Conservation (phyloP, 371 early-diverging fungal species). For the Mortierella sp. region DNA sequence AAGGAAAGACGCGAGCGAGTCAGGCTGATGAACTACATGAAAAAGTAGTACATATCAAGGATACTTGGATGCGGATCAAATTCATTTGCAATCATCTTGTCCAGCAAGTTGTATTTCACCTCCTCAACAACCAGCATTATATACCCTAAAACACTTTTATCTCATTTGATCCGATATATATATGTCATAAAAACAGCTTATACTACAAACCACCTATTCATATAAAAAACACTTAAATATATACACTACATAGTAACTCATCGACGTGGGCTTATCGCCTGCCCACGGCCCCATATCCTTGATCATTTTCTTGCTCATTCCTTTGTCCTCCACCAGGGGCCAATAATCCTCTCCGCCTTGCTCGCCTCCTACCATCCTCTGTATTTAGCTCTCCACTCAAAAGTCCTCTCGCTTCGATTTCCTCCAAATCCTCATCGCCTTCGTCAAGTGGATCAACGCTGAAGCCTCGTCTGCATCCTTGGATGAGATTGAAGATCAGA, state of each 20-base stretch:
- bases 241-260: not conserved
- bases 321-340: not conserved
- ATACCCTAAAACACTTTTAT: not conserved
- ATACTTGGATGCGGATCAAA: conserved; percentile 3
- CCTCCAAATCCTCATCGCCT: conserved; percentile 24
- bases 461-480: conserved; percentile 35
- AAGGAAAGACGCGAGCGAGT: conserved; percentile 37
- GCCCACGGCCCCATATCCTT: conserved; percentile 1
- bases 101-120: not conserved
- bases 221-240: not conserved
- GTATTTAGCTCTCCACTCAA: conserved; percentile 13
- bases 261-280: not conserved
- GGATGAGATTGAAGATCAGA: conserved; percentile 55
- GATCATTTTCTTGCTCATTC: not conserved
- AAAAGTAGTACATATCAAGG: conserved; percentile 11
- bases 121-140: not conserved
- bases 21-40: conserved; percentile 43
- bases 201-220: not conserved
- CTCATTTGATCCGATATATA: no score
- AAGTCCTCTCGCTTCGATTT: conserved; percentile 24
- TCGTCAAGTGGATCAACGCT: conserved; percentile 33
- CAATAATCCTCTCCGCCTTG: conserved; percentile 18
- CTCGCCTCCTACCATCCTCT: conserved; percentile 16
- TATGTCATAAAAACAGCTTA: no score
- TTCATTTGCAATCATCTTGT: not conserved